Percentiles rank a stretch among this genome's conserved stretches.
Conservation (phyloP, 345 rosid genomes). For the Rubroshorea leprosula region DNA sequence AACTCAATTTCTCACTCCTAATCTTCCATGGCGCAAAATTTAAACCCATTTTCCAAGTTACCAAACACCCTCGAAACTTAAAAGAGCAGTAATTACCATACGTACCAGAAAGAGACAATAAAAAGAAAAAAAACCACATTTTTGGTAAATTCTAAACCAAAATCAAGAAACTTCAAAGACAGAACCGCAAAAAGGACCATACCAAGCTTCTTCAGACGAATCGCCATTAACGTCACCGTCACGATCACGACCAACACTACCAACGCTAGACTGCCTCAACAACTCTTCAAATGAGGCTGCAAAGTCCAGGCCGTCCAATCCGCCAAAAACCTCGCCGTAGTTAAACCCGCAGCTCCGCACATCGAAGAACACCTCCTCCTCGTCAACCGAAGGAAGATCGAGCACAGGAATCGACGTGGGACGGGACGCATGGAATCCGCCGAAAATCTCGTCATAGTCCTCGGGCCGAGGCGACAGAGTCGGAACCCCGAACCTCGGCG, state of each 20-base stretch:
- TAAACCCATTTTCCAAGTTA: too few species aligned
- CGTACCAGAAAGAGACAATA: neutral
- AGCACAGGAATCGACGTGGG: conserved; percentile 81
- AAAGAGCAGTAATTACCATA: neutral
- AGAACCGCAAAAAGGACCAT: conserved; percentile 16
- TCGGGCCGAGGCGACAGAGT: conserved; percentile 71
- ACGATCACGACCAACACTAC: neutral
- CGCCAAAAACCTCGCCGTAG: conserved; percentile 76
- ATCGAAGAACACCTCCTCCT: conserved; percentile 47
- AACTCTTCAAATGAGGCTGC: conserved; percentile 58
- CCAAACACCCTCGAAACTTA: neutral
- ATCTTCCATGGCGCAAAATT: neutral
- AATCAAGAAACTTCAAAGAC: neutral
- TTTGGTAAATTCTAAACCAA: neutral
- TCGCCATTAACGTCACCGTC: conserved; percentile 14
- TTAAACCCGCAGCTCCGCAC: conserved; percentile 56
- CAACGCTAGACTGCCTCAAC: neutral
- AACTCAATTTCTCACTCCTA: neutral
- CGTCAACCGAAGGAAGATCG: conserved; percentile 61
- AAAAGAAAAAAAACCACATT: neutral
- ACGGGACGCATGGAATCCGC: conserved; percentile 64
- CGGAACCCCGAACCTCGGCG: conserved; percentile 53
- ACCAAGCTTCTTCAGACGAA: conserved; percentile 88
- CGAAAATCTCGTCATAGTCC: conserved; percentile 79
- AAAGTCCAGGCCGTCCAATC: conserved; percentile 44